Base-by-base conservation (phyloP, 2,329 filamentous ascomycete species). In the Zymoseptoria tritici region DNA sequence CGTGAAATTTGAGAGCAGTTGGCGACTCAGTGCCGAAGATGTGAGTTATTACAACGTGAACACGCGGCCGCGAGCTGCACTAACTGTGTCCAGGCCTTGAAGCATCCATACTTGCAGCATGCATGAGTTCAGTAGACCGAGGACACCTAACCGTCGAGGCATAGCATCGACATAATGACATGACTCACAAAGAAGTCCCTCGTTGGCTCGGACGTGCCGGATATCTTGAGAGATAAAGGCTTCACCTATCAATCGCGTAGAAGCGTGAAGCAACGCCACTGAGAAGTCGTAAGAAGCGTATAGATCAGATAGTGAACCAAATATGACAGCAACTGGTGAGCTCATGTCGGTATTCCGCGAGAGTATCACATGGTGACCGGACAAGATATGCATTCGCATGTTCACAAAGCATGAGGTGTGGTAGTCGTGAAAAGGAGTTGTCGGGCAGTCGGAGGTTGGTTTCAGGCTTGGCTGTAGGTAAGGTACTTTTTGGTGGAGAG, bases 1-100 rank as follows among this genome's bases (percentile, higher is more conserved):
- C 63, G 81, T 99, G 11, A 79, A 80, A 52, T 99, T 88, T 75
- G 86, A 96, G 71, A 88, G 82, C 70, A 77, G 81, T 11, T 74
- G 79, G 49, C 83, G 94, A 64, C 76, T 88, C 63, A 87, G 83
- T 13, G 91, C 92, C 53, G 77, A 79, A 57, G 74, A 88, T 79
- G 88, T 83, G 66, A 56, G 60, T 46, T 49, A 31, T 16, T 19
- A 11, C 7, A 16, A n/a, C 24, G 5, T 46, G 16, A 52, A 16
- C 26, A 29, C 11, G 7, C n/a, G 51, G 31, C 26, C 21, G 26
- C 9, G 21, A 55, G 16, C 16, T 36, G 1, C 22, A 46, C 57
- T 61, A 31, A 62, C 36, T 9, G 49, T 21, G 11, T 52, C 5
- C 55, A 64, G 64, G 63, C 63, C 2, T 52, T 65, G 22, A 31